phyloP scores from a whole-genome alignment of 2,329 filamentous ascomycete species.

The Beauveria sp. region DNA sequence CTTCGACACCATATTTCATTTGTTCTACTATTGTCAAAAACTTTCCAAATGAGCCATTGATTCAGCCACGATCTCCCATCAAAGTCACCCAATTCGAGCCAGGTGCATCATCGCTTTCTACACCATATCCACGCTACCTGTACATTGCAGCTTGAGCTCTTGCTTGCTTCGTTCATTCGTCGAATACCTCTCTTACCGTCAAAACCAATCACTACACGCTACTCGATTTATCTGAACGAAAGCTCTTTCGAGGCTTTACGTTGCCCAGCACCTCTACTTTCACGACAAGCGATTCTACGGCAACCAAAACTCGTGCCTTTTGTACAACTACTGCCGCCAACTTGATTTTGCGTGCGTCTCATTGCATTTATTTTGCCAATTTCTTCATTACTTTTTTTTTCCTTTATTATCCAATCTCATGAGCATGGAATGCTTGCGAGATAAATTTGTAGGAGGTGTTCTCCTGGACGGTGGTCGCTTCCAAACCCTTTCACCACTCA shows the following conservation, averaged over 20 bases:
- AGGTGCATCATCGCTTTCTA: conserved; percentile 18
- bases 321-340: conserved; percentile 12
- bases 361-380: conserved; percentile 21
- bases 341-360: conserved; percentile 19
- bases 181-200: neutral
- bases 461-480: conserved; percentile 77
- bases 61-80: conserved; percentile 24
- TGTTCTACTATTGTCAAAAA: conserved; percentile 22
- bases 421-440: conserved; percentile 76
- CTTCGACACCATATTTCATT: conserved; percentile 28
- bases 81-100: conserved; percentile 16
- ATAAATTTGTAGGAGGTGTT: conserved; percentile 70
- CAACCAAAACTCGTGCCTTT: conserved; percentile 4
- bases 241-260: neutral
- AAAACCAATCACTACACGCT: conserved; percentile 6
- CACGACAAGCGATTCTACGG: conserved; percentile 7
- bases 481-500: conserved; percentile 85
- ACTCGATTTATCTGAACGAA: conserved; percentile 1
- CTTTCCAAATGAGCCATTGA: conserved; percentile 35
- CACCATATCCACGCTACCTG: conserved; percentile 20
- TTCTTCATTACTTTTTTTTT: conserved; percentile 17
- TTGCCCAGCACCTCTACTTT: conserved; percentile 4
- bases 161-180: conserved; percentile 14
- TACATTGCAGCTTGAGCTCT: conserved; percentile 23
- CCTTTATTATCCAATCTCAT: conserved; percentile 11